These are phyloP conservation scores for Exsudoporus frostii DNA, from an alignment of 768 basidiomycete genomes.

Conservation along the genomic window DNA sequence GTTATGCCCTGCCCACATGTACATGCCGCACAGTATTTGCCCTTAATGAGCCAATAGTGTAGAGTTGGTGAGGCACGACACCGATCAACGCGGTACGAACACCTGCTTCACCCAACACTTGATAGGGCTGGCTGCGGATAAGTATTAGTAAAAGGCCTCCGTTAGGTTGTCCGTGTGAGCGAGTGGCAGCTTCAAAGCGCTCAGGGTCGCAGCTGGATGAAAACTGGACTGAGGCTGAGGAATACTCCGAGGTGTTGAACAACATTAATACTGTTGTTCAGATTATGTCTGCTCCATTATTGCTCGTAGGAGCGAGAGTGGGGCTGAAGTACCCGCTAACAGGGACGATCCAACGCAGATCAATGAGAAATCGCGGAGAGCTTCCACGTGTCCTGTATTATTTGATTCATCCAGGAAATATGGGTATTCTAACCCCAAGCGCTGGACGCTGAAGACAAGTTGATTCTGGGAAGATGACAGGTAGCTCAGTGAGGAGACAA, in stretches of 20 bases:
- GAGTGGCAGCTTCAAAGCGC: background rate
- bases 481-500: no score
- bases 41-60: no score
- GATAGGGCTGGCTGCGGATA: background rate
- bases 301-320: no score
- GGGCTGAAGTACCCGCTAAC: no score
- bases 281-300: background rate
- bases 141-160: background rate
- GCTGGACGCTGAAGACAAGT: background rate
- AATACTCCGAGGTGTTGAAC: background rate
- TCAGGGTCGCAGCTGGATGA: background rate
- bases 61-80: background rate
- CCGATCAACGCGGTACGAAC: background rate
- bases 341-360: no score
- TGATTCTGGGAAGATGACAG: background rate
- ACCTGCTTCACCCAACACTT: background rate
- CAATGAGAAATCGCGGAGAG: no score
- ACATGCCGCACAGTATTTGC: background rate
- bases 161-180: background rate
- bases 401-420: no score
- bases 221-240: background rate
- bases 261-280: background rate
- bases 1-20: background rate
- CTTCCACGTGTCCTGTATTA: no score
- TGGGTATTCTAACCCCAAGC: background rate